Evolutionary conservation across 1,139 yeast species (phyloP), one percentile per base, ranked within the genome.

Genomic region (Debaryomyces singareniensis): DNA sequence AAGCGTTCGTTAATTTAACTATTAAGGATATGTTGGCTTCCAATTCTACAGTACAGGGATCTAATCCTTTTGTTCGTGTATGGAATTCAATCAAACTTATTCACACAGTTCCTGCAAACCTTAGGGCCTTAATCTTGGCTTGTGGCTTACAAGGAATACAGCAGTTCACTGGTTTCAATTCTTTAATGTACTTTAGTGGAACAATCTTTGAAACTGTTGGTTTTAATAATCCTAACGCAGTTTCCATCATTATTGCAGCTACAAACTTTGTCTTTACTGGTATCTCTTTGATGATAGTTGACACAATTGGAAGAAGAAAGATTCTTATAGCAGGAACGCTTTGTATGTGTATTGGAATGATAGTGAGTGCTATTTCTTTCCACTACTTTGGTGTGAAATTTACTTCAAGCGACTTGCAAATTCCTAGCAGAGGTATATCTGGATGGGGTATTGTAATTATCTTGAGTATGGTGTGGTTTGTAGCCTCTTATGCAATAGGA

Each of bases 71-170:
- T 22, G 54, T 56, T 28, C 78, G 71, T 47, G 66, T 77, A 28
- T 68, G 75, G 72, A 73, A 71, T 44, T 74, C 84, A 5, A 65
- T 85, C 39, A 75, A 71, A 43, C 74, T 80, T 40, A 70, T 87
- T 37, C 95, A 86, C 54, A 55, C 65, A 1, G 72, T 73, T 13
- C 93, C 95, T 27, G 78, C 93, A 2, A 87, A 89, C 54, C 74
- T 85, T 39, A 74, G 97, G 47, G 96, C 96, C 6, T 69, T 89
- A 39, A 64, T 87, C 26, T 77, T 89, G 45, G 93, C 91, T 4
- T 87, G 96, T 63, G 95, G 93, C 18, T 63, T 87, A 43, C 97
- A 89, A 60, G 96, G 94, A 38, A 83, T 89, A 50, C 96, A 89
- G 61, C 96, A 89, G 58, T 86, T 87, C 46, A 83, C 95, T 13